These are phyloP conservation scores for Phalaenopsis aphrodite DNA, from an alignment of 106 monocot genomes.

Conservation along the genomic window DNA sequence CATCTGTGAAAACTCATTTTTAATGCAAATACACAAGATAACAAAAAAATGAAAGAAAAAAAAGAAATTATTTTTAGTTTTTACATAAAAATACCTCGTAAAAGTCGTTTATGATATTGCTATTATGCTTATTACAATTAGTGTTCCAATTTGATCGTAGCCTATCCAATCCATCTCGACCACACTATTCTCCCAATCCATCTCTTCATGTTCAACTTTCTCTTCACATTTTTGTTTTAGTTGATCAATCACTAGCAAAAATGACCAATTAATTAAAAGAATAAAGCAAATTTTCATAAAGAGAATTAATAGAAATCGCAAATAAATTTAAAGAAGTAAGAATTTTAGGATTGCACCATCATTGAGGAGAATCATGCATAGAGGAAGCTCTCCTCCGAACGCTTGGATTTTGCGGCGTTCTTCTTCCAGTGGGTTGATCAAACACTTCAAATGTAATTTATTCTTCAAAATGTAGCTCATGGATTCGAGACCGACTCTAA, in stretches of 20 bases:
- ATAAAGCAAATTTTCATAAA: neutral
- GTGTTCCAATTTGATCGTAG: slow-evolving; percentile 85
- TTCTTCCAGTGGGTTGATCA: slow-evolving; percentile 2
- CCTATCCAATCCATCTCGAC: slow-evolving; percentile 84
- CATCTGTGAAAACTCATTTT: slow-evolving; percentile 1
- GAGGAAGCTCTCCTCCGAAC: slow-evolving; percentile 20
- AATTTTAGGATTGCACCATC: neutral
- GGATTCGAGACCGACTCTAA: no score
- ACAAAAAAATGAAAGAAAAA: neutral
- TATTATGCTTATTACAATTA: slow-evolving; percentile 17
- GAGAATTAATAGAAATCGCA: neutral
- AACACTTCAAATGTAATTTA: slow-evolving; percentile 4
- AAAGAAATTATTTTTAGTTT: no score
- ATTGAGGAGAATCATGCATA: slow-evolving; percentile 16
- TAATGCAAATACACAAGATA: neutral
- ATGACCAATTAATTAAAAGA: neutral
- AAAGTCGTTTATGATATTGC: neutral
- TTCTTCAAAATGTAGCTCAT: slow-evolving; percentile 4
- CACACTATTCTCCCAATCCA: slow-evolving; percentile 21
- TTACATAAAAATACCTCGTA: neutral
- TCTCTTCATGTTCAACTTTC: no score
- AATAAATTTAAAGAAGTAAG: no score
- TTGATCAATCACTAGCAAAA: slow-evolving; percentile 39
- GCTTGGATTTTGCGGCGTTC: slow-evolving; percentile 16
- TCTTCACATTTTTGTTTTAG: slow-evolving; percentile 34